Evolutionary conservation across 2,329 filamentous ascomycete species (phyloP).

Genomic region (Hirsutella rhossiliensis): DNA sequence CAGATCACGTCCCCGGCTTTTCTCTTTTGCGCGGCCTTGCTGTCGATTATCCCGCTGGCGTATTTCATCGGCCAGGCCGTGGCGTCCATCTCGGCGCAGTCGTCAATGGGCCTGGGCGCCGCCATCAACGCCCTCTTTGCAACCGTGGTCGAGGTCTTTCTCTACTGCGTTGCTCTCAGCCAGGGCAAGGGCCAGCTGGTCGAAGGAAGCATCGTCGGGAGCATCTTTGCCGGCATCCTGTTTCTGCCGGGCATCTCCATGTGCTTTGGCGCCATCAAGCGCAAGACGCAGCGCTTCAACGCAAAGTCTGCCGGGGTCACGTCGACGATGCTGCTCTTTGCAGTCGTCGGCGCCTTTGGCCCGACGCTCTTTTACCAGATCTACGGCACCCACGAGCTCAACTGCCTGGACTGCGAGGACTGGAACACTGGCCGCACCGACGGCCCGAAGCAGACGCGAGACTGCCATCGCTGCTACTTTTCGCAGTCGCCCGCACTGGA

Average conservation of each 20-base stretch:
- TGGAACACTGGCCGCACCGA: slow-evolving; percentile 18
- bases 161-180: slow-evolving; percentile 88
- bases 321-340: slow-evolving; percentile 94
- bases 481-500: slow-evolving; percentile 73
- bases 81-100: slow-evolving; percentile 95
- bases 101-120: slow-evolving; percentile 93
- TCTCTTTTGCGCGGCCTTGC: slow-evolving; percentile 69
- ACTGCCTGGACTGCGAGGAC: slow-evolving; percentile 58
- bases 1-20: slow-evolving; percentile 74
- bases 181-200: slow-evolving; percentile 90
- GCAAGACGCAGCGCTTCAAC: slow-evolving; percentile 98
- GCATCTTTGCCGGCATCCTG: slow-evolving; percentile 92
- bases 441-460: slow-evolving; percentile 35
- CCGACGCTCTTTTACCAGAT: slow-evolving; percentile 98
- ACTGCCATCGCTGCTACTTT: slow-evolving; percentile 91
- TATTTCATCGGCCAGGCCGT: slow-evolving; percentile 99
- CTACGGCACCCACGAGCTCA: slow-evolving; percentile 92
- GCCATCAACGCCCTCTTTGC: slow-evolving; percentile 98
- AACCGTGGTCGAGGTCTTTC: slow-evolving; percentile 91
- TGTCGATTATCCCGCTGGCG: slow-evolving; percentile 90
- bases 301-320: slow-evolving; percentile 92
- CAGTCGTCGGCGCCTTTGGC: slow-evolving; percentile 87
- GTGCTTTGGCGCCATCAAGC: slow-evolving; percentile 96
- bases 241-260: slow-evolving; percentile 93
- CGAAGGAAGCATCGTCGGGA: slow-evolving; percentile 93